These are phyloP conservation scores for Neophaeococcomyces mojaviensis DNA, from an alignment of 2,329 filamentous ascomycete species.

Conservation along the genomic window DNA sequence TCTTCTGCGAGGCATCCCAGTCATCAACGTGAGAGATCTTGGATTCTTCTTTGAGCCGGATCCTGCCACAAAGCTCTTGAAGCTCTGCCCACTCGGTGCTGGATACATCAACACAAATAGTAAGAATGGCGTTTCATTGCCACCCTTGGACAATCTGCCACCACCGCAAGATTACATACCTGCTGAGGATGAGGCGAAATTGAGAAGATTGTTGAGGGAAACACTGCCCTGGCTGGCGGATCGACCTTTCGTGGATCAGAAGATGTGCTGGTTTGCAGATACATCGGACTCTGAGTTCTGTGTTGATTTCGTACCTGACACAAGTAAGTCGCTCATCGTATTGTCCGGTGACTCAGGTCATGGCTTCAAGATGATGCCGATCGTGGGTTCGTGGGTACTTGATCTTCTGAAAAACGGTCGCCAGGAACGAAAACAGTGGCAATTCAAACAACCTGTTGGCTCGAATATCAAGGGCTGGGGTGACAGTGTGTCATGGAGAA, in stretches of 20 bases:
- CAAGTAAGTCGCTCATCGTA: slow-evolving; percentile 41
- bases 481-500: too few species aligned
- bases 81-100: slow-evolving; percentile 53
- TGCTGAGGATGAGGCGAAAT: slow-evolving; percentile 43
- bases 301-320: slow-evolving; percentile 51
- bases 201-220: slow-evolving; percentile 45
- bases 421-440: slow-evolving; percentile 44
- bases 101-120: slow-evolving; percentile 48
- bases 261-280: slow-evolving; percentile 59
- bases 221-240: slow-evolving; percentile 48
- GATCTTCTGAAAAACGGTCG: slow-evolving; percentile 38
- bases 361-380: slow-evolving; percentile 56
- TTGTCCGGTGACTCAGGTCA: slow-evolving; percentile 55
- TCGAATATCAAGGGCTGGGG: slow-evolving; percentile 33
- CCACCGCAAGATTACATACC: slow-evolving; percentile 42
- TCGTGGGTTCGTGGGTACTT: slow-evolving; percentile 50
- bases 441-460: slow-evolving; percentile 41
- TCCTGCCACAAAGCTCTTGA: slow-evolving; percentile 49
- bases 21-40: slow-evolving; percentile 54
- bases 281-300: slow-evolving; percentile 54
- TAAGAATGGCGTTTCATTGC: slow-evolving; percentile 33
- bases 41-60: slow-evolving; percentile 62
- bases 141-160: slow-evolving; percentile 32
- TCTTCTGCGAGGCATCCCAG: slow-evolving; percentile 50
- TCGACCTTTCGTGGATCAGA: slow-evolving; percentile 49